These are phyloP conservation scores for Venturia effusa DNA, from an alignment of 2,329 filamentous ascomycete genomes.

Conservation along the genomic window DNA sequence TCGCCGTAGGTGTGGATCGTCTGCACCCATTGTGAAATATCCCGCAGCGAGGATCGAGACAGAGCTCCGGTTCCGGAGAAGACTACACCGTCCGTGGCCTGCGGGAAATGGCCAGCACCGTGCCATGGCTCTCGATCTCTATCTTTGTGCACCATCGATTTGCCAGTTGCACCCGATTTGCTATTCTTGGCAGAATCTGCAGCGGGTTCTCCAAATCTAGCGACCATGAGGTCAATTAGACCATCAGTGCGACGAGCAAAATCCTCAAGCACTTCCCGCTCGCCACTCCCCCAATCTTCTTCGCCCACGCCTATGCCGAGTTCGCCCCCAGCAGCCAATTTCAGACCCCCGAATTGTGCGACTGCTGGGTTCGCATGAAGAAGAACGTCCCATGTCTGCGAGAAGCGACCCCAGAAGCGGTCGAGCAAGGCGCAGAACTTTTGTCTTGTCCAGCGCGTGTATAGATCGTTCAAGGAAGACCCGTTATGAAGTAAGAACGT, in stretches of 20 bases:
- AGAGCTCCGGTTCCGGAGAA: constrained; percentile 73
- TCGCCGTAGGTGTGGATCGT: constrained; percentile 77
- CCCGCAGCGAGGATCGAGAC: constrained; percentile 57
- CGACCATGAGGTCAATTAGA: constrained; percentile 77
- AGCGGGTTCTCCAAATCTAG: constrained; percentile 61
- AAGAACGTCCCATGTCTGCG: constrained; percentile 70
- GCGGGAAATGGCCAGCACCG: constrained; percentile 56
- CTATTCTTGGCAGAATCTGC: constrained; percentile 15
- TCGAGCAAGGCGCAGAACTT: constrained; percentile 64
- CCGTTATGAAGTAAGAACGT: constrained; percentile 85
- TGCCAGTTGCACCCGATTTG: background rate
- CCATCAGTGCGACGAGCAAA: constrained; percentile 70
- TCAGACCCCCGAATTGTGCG: constrained; percentile 71
- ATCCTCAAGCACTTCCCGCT: constrained; percentile 88
- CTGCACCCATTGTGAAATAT: constrained; percentile 78
- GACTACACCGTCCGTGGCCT: constrained; percentile 69
- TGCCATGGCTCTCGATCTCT: constrained; percentile 50
- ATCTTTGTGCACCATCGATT: constrained; percentile 15
- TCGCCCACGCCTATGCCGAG: constrained; percentile 90
- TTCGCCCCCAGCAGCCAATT: constrained; percentile 81
- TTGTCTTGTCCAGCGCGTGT: constrained; percentile 43
- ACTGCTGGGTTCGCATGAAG: constrained; percentile 80
- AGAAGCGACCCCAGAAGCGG: constrained; percentile 68
- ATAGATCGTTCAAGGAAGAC: constrained; percentile 59
- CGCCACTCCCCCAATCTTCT: constrained; percentile 87